A percentile compares a stretch with the other conserved stretches of the same genome.
These are phyloP conservation scores for Nakazawaea pomicola DNA, from an alignment of 805 yeast genomes.

Conservation along the genomic window DNA sequence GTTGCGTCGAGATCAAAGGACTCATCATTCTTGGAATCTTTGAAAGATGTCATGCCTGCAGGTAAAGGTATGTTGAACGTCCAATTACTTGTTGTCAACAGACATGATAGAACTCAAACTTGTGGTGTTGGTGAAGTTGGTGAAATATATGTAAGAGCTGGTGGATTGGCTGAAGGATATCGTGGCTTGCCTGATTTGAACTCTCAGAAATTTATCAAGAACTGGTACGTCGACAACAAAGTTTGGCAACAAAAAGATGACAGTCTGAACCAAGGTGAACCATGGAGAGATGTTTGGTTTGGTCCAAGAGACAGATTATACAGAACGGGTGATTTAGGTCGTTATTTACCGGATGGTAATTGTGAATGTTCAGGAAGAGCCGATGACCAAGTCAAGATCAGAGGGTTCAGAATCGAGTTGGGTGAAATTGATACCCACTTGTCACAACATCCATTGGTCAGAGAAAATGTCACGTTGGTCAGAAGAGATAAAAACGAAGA, in stretches of 20 bases:
- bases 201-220: conserved; percentile 78
- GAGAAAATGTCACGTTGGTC: conserved; percentile 91
- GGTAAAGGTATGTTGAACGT: conserved; percentile 97
- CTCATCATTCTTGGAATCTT: conserved; percentile 68
- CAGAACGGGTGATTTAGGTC: conserved; percentile 96
- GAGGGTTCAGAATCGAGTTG: conserved; percentile 97
- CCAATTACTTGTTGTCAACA: conserved; percentile 87
- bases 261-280: conserved; percentile 36
- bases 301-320: conserved; percentile 96
- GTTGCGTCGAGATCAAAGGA: conserved; percentile 70
- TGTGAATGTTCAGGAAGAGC: conserved; percentile 99
- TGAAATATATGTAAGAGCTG: conserved; percentile 97
- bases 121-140: conserved; percentile 99
- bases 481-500: conserved; percentile 90
- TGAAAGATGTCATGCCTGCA: conserved; percentile 97
- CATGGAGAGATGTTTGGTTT: conserved; percentile 78
- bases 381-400: conserved; percentile 95
- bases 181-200: conserved; percentile 87
- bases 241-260: conserved; percentile 60
- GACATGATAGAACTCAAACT: conserved; percentile 80
- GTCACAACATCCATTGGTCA: conserved; percentile 86
- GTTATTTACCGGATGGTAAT: conserved; percentile 95
- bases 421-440: conserved; percentile 98
- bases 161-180: conserved; percentile 95
- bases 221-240: conserved; percentile 78